Evolutionary conservation across 768 basidiomycete species (phyloP).

Genomic region (Cystofilobasidium bisporidii): DNA sequence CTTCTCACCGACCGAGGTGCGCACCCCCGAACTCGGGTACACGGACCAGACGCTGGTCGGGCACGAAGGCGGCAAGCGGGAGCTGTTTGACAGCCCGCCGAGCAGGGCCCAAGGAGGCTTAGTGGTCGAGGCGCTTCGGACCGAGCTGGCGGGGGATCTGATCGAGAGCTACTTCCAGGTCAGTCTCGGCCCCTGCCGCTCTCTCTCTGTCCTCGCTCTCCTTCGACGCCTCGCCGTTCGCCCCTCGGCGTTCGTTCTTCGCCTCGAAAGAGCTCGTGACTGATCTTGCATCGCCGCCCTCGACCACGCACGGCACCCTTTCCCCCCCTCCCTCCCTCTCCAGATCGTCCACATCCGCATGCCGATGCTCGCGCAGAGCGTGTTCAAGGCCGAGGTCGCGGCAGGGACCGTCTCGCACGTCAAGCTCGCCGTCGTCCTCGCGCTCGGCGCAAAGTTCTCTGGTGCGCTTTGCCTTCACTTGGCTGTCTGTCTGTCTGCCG

Average conservation of each 20-base stretch:
- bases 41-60: constrained; percentile 32
- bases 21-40: constrained; percentile 32
- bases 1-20: constrained; percentile 36
- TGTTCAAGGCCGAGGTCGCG: constrained; percentile 67
- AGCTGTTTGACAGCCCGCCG: constrained; percentile 33
- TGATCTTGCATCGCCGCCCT: neutral
- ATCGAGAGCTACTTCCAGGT: constrained; percentile 85
- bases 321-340: constrained; percentile 43
- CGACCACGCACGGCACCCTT: too few relatives aligned
- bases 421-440: constrained; percentile 73
- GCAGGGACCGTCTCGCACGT: constrained; percentile 1
- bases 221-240: too few relatives aligned
- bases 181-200: too few relatives aligned
- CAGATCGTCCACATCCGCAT: constrained; percentile 61
- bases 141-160: constrained; percentile 86
- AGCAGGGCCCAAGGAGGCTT: constrained; percentile 61
- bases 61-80: constrained; percentile 28
- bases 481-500: too few relatives aligned
- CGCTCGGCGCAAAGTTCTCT: constrained; percentile 62
- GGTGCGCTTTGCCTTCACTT: neutral
- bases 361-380: constrained; percentile 72
- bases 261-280: too few relatives aligned
- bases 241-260: too few relatives aligned
- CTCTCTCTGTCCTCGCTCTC: too few relatives aligned
- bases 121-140: constrained; percentile 61